Percentiles rank a stretch among this genome's conserved stretches.
Conservation (phyloP, 257 asterid species). For the Nicotiana noctiflora region DNA sequence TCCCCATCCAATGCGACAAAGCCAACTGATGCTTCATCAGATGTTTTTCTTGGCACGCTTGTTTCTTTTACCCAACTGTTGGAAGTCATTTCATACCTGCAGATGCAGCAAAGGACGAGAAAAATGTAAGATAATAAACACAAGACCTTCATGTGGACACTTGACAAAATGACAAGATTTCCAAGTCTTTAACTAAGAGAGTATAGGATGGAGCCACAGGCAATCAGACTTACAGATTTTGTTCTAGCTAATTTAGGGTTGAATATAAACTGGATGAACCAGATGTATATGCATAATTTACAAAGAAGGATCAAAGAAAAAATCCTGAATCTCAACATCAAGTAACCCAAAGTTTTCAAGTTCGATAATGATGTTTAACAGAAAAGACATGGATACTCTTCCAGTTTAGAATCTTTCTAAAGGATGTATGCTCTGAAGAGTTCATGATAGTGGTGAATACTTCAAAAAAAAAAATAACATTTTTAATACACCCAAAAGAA, state of each 20-base stretch:
- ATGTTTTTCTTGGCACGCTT: constrained; percentile 49
- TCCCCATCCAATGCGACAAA: constrained; percentile 66
- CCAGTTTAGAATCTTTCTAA: background rate
- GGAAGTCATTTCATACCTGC: constrained; percentile 50
- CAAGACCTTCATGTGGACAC: background rate
- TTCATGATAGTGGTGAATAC: background rate
- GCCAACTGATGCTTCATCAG: constrained; percentile 57
- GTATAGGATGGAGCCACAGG: background rate
- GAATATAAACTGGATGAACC: background rate
- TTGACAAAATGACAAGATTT: background rate
- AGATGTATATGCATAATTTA: background rate
- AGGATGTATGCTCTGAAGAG: background rate
- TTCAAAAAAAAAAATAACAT: background rate
- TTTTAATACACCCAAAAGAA: background rate
- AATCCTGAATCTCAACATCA: background rate
- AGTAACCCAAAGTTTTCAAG: background rate
- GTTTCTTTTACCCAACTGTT: constrained; percentile 74
- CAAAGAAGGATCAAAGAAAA: background rate
- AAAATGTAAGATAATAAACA: background rate
- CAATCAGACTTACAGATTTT: background rate
- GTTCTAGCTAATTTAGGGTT: background rate
- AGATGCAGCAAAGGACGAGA: background rate
- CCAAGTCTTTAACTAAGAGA: background rate
- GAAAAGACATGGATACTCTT: background rate
- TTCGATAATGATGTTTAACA: background rate